Conservation (phyloP, 345 rosid species). For the Ricinus communis region DNA sequence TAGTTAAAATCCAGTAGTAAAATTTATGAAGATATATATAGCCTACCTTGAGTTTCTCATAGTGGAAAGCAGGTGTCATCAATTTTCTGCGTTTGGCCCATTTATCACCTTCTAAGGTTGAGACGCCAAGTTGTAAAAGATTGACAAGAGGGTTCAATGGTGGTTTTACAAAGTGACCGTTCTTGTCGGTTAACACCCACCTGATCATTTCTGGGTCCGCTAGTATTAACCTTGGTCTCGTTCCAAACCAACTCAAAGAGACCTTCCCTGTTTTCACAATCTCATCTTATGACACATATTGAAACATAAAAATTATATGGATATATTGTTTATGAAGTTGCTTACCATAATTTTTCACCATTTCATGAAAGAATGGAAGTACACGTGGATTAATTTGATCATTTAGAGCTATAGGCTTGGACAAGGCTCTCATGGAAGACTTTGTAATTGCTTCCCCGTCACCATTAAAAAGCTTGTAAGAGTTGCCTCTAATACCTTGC, state of each 20-base stretch:
- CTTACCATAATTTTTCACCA: slow-evolving; percentile 15
- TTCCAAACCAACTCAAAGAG: slow-evolving; percentile 21
- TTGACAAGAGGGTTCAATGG: slow-evolving; percentile 21
- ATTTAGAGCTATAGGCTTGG: slow-evolving; percentile 18
- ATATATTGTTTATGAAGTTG: too few relatives aligned
- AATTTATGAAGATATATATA: too few relatives aligned
- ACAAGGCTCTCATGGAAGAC: background rate
- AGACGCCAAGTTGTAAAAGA: slow-evolving; percentile 21
- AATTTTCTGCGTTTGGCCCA: slow-evolving; percentile 33
- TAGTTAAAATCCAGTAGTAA: too few relatives aligned
- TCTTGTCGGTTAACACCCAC: slow-evolving; percentile 11
- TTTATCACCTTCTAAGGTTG: slow-evolving; percentile 26
- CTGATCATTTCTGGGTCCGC: slow-evolving; percentile 24
- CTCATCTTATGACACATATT: background rate
- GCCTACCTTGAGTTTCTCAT: slow-evolving; percentile 23
- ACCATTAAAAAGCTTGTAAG: slow-evolving; percentile 6
- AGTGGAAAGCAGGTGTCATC: slow-evolving; percentile 25
- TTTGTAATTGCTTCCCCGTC: background rate
- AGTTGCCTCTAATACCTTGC: slow-evolving; percentile 21
- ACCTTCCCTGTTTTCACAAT: slow-evolving; percentile 16
- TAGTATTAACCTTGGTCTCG: slow-evolving; percentile 17
- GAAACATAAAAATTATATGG: too few relatives aligned
- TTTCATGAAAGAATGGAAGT: slow-evolving; percentile 17
- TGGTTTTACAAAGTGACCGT: slow-evolving; percentile 21
- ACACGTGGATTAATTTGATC: slow-evolving; percentile 16